These are phyloP conservation scores for Royoungia palumana DNA, from an alignment of 768 basidiomycete species.

Conservation along the genomic window DNA sequence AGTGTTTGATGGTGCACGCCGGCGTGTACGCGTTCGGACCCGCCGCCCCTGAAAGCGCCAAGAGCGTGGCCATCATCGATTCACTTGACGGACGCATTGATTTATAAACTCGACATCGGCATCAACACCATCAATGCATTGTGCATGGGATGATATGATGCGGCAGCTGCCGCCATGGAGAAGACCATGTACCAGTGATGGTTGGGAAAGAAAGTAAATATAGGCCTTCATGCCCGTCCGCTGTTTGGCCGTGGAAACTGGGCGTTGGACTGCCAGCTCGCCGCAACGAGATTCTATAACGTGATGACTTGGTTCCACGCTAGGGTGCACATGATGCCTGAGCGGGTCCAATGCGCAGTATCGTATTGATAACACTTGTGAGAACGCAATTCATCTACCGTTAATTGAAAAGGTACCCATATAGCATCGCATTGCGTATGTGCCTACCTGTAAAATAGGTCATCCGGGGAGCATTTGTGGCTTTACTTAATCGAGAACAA, in stretches of 20 bases:
- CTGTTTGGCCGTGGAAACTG: constrained; percentile 9
- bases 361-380: constrained; percentile 1
- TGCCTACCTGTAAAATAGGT: constrained; percentile 3
- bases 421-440: not conserved
- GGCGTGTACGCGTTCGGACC: constrained; percentile 9
- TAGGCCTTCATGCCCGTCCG: not conserved
- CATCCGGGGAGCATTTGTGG: not conserved
- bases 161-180: not conserved
- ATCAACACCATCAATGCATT: constrained; percentile 11
- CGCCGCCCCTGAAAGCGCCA: not conserved
- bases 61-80: constrained; percentile 1
- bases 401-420: constrained; percentile 1
- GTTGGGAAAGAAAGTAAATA: not conserved
- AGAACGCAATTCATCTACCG: constrained; percentile 4
- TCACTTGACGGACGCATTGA: not conserved
- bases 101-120: constrained; percentile 6
- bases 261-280: not conserved
- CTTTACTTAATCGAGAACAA: not conserved
- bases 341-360: constrained; percentile 7
- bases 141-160: not conserved
- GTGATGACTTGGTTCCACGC: not conserved
- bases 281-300: not conserved
- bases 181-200: not conserved
- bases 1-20: not conserved
- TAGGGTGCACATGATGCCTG: not conserved